Evolutionary conservation across 176 grass and related monocot species (phyloP).

Genomic region (Puccinellia tenuiflora): DNA sequence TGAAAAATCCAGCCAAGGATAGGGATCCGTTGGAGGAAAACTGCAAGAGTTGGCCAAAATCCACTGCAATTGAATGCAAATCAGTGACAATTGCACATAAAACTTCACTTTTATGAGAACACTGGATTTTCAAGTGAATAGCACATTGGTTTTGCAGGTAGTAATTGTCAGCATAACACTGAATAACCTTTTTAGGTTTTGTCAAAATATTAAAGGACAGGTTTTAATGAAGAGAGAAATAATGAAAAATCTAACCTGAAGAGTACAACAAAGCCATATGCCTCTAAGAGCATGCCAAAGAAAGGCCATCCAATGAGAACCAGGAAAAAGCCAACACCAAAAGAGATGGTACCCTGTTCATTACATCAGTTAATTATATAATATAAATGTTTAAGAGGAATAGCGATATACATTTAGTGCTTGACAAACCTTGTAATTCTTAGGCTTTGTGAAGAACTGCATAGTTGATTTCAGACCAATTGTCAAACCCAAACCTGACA

Average conservation of each 20-base stretch:
- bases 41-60: slow-evolving; percentile 91
- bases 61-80: slow-evolving; percentile 51
- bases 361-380: slow-evolving; percentile 17
- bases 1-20: slow-evolving; percentile 91
- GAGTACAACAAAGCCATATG: slow-evolving; percentile 93
- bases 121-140: background rate
- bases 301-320: slow-evolving; percentile 94
- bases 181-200: background rate
- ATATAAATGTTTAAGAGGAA: background rate
- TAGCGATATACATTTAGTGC: background rate
- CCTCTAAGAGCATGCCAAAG: slow-evolving; percentile 92
- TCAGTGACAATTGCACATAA: background rate
- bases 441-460: slow-evolving; percentile 97
- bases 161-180: background rate
- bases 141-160: background rate
- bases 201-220: slow-evolving; percentile 1
- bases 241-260: slow-evolving; percentile 54
- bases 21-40: slow-evolving; percentile 94
- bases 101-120: background rate
- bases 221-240: background rate
- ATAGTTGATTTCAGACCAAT: slow-evolving; percentile 98
- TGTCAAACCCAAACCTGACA: slow-evolving; percentile 91
- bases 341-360: slow-evolving; percentile 93
- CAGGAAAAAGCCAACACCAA: slow-evolving; percentile 79
- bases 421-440: slow-evolving; percentile 85